A percentile compares a stretch with the other conserved stretches of the same genome.
Conservation (phyloP, 78 protist genomes). For the Pelomyxa schiedti region DNA sequence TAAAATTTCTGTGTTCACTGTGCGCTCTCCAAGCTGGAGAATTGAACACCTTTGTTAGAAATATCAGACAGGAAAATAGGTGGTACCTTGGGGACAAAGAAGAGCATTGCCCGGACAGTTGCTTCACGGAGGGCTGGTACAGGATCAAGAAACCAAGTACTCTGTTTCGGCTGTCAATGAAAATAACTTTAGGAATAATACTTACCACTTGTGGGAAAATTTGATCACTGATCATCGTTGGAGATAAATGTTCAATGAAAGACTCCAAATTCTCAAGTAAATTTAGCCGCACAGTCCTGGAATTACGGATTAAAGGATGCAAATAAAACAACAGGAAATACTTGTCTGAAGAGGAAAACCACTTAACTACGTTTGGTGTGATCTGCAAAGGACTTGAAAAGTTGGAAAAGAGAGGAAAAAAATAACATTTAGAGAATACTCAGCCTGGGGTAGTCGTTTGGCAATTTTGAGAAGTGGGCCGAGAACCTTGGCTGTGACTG, state of each 20-base stretch:
- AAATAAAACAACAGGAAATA: background rate
- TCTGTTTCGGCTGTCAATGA: background rate
- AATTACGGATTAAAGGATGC: background rate
- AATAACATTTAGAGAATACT: constrained; percentile 14
- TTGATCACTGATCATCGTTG: constrained; percentile 20
- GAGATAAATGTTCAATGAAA: constrained; percentile 37
- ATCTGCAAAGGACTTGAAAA: background rate
- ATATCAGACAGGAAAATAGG: background rate
- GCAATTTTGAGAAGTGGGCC: constrained; percentile 49
- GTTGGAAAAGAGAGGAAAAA: background rate
- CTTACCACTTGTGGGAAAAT: constrained; percentile 57
- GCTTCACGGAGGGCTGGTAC: constrained; percentile 41
- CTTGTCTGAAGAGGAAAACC: constrained; percentile 55
- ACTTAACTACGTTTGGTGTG: constrained; percentile 38
- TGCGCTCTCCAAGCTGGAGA: constrained; percentile 16
- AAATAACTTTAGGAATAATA: background rate
- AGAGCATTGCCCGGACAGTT: constrained; percentile 47
- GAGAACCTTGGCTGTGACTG: constrained; percentile 29
- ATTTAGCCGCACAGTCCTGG: constrained; percentile 45
- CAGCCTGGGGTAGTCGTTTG: constrained; percentile 37
- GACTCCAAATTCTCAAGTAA: constrained; percentile 53
- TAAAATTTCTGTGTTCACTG: constrained; percentile 24
- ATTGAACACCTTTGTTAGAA: background rate
- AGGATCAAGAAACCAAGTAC: constrained; percentile 14
- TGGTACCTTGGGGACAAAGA: constrained; percentile 44